phyloP scores from a whole-genome alignment of 495 filamentous ascomycete genomes.

The Penicillium bialowiezense region DNA sequence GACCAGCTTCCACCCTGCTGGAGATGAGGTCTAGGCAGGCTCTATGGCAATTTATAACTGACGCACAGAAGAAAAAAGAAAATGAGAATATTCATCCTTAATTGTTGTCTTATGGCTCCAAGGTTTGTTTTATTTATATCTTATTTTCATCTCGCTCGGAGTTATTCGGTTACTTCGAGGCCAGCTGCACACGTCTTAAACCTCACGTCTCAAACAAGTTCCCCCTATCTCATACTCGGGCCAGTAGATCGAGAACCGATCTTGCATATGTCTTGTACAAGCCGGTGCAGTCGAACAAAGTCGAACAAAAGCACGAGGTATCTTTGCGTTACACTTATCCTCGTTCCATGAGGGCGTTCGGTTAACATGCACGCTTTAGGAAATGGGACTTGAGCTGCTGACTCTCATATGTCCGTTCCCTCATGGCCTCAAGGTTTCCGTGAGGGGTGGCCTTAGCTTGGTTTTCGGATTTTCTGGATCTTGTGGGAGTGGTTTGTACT shows the following conservation, averaged over 20 bases:
- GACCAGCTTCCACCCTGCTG: too few species aligned
- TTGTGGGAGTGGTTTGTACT: not conserved
- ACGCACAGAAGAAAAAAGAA: too few species aligned
- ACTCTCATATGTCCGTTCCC: not conserved
- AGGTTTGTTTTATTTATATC: too few species aligned
- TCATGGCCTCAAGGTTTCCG: not conserved
- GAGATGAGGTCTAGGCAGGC: too few species aligned
- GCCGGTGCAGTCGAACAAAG: not conserved
- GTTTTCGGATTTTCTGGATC: not conserved
- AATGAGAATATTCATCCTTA: too few species aligned
- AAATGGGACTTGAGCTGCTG: not conserved
- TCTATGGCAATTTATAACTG: too few species aligned
- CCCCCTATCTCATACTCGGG: not conserved
- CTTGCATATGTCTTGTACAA: not conserved
- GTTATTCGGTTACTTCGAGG: not conserved
- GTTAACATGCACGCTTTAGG: not conserved
- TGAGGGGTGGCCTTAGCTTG: not conserved
- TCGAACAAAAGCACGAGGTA: not conserved
- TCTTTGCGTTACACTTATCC: not conserved
- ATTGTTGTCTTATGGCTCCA: too few species aligned
- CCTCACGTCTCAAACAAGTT: too few species aligned
- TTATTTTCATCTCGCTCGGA: not conserved
- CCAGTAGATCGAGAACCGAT: slow-evolving; percentile 2
- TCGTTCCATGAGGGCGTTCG: not conserved
- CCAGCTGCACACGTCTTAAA: not conserved